These are phyloP conservation scores for Plasmodium fragile DNA, from an alignment of 169 alveolate genomes.

Conservation along the genomic window DNA sequence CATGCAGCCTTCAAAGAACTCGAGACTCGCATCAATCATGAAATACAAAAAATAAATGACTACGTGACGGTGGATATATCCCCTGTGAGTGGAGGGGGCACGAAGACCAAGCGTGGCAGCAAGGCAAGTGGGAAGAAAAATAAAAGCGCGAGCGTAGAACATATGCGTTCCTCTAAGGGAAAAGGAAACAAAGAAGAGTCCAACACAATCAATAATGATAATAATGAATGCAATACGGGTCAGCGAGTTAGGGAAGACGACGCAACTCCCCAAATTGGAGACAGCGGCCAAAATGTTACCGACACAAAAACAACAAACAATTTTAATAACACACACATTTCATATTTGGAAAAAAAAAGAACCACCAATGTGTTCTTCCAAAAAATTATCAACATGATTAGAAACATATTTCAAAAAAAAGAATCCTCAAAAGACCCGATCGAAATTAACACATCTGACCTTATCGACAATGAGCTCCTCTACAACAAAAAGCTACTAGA, in stretches of 20 bases:
- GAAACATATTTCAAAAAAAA: conserved; percentile 27
- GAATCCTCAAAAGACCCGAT: conserved; percentile 27
- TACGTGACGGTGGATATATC: conserved; percentile 21
- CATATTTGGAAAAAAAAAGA: conserved; percentile 55
- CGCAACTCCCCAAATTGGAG: background rate
- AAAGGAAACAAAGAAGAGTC: background rate
- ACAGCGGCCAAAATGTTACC: background rate
- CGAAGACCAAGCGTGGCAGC: background rate
- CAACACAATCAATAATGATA: background rate
- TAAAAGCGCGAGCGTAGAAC: background rate
- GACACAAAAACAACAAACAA: background rate
- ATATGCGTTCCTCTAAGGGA: background rate
- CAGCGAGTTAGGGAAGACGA: background rate
- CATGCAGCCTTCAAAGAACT: background rate
- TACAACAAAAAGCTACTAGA: conserved; percentile 49
- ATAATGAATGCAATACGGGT: background rate
- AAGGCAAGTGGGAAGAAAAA: background rate
- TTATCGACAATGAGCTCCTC: conserved; percentile 46
- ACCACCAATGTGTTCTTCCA: conserved; percentile 37
- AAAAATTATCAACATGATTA: conserved; percentile 10
- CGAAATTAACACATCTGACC: conserved; percentile 23
- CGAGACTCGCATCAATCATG: conserved; percentile 14
- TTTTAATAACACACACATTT: conserved; percentile 4
- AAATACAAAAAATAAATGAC: conserved; percentile 31
- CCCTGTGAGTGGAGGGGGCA: background rate